These are phyloP conservation scores for Globisporangium megalacanthum DNA, from an alignment of 352 stramenopile species.

Conservation along the genomic window DNA sequence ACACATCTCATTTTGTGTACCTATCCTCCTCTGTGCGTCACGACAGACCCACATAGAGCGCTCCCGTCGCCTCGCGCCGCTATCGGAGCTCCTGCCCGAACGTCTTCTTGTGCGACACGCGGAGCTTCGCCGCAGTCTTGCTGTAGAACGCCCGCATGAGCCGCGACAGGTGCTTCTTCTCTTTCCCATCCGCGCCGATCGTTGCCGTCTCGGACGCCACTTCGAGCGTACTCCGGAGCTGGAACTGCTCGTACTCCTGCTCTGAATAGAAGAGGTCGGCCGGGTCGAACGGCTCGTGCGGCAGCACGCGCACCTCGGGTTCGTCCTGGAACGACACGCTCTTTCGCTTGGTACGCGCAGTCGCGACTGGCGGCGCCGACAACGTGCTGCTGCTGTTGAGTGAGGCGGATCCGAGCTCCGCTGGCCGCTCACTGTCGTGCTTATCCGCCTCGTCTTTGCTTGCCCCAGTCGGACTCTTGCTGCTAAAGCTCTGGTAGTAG, in stretches of 20 bases:
- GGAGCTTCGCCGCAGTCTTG: constrained; percentile 51
- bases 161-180: constrained; percentile 34
- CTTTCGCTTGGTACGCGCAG: constrained; percentile 21
- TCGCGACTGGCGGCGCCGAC: background rate
- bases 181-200: background rate
- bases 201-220: background rate
- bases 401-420: background rate
- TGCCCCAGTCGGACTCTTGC: constrained; percentile 4
- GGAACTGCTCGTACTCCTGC: constrained; percentile 53
- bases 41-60: background rate
- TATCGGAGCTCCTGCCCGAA: constrained; percentile 20
- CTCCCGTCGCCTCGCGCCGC: background rate
- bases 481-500: constrained; percentile 48
- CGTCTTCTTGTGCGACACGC: constrained; percentile 34
- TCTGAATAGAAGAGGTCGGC: constrained; percentile 53
- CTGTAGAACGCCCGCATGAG: constrained; percentile 48
- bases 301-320: constrained; percentile 41
- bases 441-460: background rate
- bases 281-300: constrained; percentile 35
- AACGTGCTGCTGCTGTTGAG: background rate
- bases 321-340: constrained; percentile 53
- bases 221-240: constrained; percentile 17
- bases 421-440: constrained; percentile 13
- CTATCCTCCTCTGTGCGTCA: background rate
- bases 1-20: background rate